Base-by-base conservation (phyloP, 2,329 filamentous ascomycete species). In the Dendrostoma leiphaemia region DNA sequence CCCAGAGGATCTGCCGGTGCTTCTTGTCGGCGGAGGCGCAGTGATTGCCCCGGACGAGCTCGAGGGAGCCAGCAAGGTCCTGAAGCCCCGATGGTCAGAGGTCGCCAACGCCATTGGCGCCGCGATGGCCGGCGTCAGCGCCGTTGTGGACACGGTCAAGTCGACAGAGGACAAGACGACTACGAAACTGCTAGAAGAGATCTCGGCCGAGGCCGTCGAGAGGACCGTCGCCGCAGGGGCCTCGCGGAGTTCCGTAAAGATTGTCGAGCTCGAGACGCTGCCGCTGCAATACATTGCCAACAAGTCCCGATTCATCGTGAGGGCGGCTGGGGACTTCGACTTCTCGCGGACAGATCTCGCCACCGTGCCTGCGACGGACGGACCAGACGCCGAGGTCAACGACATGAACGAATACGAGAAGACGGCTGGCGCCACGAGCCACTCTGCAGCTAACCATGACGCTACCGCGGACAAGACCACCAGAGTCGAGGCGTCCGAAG, bases 261-360 rank as follows among this genome's bases (percentile, higher is more conserved):
- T 83, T 19, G 78, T 76, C 1, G 80, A 83, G 60, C 72, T 79
- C 59, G 79, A 83, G 51, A 74, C 65, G 17, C 62, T 86, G 8
- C 82, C 82, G 0, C 64, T 86, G 32, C 77, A 79, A 74, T 80
- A 80, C 51, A 71, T 81, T 48, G 71, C 72, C 2, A 73, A 79
- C 70, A 85, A 76, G 68, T 79, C 69, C 41, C 77, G 69, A 50
- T 84, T 77, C 70, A 81, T 86, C 15, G 77, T 85, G 9, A 73
- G 80, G 48, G 82, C 83, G 2, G 82, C 79, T 0, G 84, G 83
- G 7, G 79, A 83, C 45, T 81, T 82, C 48, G 80, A 81, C 60
- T 74, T 74, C 53, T 63, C 66, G 1, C 65, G 71, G 15, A 66
- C 67, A 1, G 64, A 70, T 13, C 38, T 63, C 8, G 51, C 47